Conservation (phyloP, 1,284 basidiomycete genomes). For the Trichosporon inkin region DNA sequence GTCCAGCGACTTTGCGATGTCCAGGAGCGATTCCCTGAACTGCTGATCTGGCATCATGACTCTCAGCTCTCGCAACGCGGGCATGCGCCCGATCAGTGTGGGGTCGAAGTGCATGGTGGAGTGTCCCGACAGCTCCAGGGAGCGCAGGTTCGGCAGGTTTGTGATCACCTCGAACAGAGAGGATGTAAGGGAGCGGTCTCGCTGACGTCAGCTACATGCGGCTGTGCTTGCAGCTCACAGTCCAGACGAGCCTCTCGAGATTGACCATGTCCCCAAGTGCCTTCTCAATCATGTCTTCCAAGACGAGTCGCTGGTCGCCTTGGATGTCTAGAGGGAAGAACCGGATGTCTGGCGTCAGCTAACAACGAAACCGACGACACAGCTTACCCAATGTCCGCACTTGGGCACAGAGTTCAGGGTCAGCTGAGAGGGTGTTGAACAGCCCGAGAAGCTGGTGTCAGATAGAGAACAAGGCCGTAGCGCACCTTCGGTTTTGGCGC, state of each 20-base stretch:
- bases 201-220: slow-evolving; percentile 27
- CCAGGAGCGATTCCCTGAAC: slow-evolving; percentile 28
- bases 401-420: slow-evolving; percentile 34
- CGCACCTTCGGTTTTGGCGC: slow-evolving; percentile 27
- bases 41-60: slow-evolving; percentile 47
- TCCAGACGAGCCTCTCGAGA: slow-evolving; percentile 44
- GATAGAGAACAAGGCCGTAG: neutral
- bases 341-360: slow-evolving; percentile 33
- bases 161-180: slow-evolving; percentile 35
- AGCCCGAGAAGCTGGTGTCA: slow-evolving; percentile 36
- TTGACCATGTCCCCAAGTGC: slow-evolving; percentile 38
- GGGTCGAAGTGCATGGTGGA: slow-evolving; percentile 41
- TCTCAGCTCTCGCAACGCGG: slow-evolving; percentile 37
- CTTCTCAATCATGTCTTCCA: slow-evolving; percentile 35
- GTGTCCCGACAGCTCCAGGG: slow-evolving; percentile 47
- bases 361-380: neutral
- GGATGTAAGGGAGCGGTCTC: slow-evolving; percentile 42
- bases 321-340: slow-evolving; percentile 44
- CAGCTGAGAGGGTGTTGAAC: slow-evolving; percentile 35
- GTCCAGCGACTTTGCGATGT: slow-evolving; percentile 25
- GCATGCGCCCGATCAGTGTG: slow-evolving; percentile 27
- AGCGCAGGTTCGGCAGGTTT: slow-evolving; percentile 24
- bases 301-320: slow-evolving; percentile 32
- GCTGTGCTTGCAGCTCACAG: slow-evolving; percentile 25
- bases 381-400: slow-evolving; percentile 39